These are phyloP conservation scores for Hypoxylon sp. DNA, from an alignment of 2,329 filamentous ascomycete genomes.

Conservation along the genomic window DNA sequence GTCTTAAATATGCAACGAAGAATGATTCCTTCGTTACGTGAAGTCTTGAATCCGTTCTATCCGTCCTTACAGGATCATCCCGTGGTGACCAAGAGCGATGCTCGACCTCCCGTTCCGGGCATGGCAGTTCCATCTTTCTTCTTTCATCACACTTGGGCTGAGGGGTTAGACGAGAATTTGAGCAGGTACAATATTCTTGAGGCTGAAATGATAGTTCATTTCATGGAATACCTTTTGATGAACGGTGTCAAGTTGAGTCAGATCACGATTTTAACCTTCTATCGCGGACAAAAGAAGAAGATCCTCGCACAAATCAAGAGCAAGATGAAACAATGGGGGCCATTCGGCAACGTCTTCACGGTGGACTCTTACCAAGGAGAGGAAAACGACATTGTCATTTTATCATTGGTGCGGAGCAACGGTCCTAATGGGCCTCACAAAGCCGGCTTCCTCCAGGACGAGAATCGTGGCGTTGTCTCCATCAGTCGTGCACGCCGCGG, in stretches of 20 bases:
- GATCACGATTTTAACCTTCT: conserved; percentile 89
- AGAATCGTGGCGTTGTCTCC: conserved; percentile 71
- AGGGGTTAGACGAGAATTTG: conserved; percentile 72
- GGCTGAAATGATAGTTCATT: conserved; percentile 80
- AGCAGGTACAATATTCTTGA: conserved; percentile 80
- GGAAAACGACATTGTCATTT: conserved; percentile 85
- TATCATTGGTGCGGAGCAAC: conserved; percentile 85
- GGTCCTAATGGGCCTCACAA: conserved; percentile 54
- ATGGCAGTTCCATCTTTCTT: conserved; percentile 62
- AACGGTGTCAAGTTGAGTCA: conserved; percentile 72
- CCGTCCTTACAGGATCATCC: conserved; percentile 62
- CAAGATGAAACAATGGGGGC: conserved; percentile 49
- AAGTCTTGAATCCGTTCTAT: conserved; percentile 65
- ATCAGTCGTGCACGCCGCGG: conserved; percentile 80
- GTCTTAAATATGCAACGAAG: conserved; percentile 77
- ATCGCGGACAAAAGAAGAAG: conserved; percentile 83
- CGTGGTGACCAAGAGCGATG: conserved; percentile 54
- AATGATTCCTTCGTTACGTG: conserved; percentile 64
- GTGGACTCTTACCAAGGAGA: conserved; percentile 94
- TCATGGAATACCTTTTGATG: conserved; percentile 78
- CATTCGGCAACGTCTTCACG: conserved; percentile 75
- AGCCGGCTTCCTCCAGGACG: conserved; percentile 81
- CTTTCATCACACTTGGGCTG: conserved; percentile 72
- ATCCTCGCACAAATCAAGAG: conserved; percentile 66
- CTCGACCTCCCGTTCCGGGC: conserved; percentile 61